These are phyloP conservation scores for Chytridium lagenaria DNA, from an alignment of 371 early-diverging fungal species.

Conservation along the genomic window DNA sequence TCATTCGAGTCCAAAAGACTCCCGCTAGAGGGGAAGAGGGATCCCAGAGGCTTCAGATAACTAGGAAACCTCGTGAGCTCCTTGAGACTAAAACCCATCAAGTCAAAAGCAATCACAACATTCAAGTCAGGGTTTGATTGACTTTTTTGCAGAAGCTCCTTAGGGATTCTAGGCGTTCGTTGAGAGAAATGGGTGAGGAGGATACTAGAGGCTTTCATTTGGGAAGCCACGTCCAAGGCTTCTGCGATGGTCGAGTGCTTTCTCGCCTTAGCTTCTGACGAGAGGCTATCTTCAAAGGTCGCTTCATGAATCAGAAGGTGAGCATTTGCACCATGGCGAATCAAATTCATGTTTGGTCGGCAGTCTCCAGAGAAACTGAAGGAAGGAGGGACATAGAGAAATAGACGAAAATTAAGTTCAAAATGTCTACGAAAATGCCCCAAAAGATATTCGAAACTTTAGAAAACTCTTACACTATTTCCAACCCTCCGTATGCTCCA, in stretches of 20 bases:
- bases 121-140: not conserved
- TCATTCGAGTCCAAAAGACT: not conserved
- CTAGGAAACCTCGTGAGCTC: slow-evolving; percentile 66
- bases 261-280: slow-evolving; percentile 83
- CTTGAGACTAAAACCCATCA: slow-evolving; percentile 72
- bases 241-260: slow-evolving; percentile 91
- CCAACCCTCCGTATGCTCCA: slow-evolving; percentile 23
- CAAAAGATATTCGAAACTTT: not conserved
- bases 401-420: not conserved
- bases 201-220: slow-evolving; percentile 82
- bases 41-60: slow-evolving; percentile 3
- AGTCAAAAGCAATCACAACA: slow-evolving; percentile 83
- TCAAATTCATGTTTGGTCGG: slow-evolving; percentile 82
- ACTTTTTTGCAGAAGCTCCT: slow-evolving; percentile 26
- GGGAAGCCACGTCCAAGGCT: slow-evolving; percentile 82
- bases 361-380: slow-evolving; percentile 91
- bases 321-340: slow-evolving; percentile 66
- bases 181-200: slow-evolving; percentile 98
- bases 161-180: slow-evolving; percentile 57
- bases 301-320: slow-evolving; percentile 96
- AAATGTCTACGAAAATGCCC: not conserved
- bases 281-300: slow-evolving; percentile 85
- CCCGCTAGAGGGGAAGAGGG: slow-evolving; percentile 7
- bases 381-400: not conserved
- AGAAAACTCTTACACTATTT: slow-evolving; percentile 32